Percentiles rank a stretch among this genome's conserved stretches.
These are phyloP conservation scores for Neopestalotiopsis rosae DNA, from an alignment of 2,329 filamentous ascomycete genomes.

Conservation along the genomic window DNA sequence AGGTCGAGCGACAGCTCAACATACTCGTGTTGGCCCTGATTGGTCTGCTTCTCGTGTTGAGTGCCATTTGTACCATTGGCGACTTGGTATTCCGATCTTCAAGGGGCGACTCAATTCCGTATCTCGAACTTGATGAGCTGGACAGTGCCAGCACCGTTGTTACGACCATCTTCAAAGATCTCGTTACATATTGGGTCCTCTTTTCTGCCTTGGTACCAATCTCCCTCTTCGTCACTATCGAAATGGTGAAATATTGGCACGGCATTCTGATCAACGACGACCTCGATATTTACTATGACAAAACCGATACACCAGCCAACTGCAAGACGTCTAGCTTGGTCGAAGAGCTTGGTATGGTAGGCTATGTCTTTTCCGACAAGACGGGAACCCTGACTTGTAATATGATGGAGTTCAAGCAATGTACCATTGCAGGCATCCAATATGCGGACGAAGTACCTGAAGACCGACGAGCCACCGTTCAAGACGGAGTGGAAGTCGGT, in stretches of 20 bases:
- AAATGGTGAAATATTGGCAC: slow-evolving; percentile 97
- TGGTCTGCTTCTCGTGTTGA: slow-evolving; percentile 80
- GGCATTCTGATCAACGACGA: slow-evolving; percentile 98
- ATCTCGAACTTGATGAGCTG: slow-evolving; percentile 71
- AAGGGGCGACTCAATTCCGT: slow-evolving; percentile 66
- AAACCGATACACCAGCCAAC: slow-evolving; percentile 92
- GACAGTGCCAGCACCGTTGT: slow-evolving; percentile 61
- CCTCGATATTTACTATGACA: slow-evolving; percentile 96
- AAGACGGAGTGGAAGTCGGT: slow-evolving; percentile 78
- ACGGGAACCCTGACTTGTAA: slow-evolving; percentile 98
- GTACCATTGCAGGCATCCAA: slow-evolving; percentile 89
- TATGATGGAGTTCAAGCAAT: slow-evolving; percentile 98
- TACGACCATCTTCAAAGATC: slow-evolving; percentile 86
- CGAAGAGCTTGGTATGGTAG: slow-evolving; percentile 96
- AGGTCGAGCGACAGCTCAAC: slow-evolving; percentile 93
- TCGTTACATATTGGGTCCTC: slow-evolving; percentile 98
- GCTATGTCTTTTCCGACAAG: slow-evolving; percentile 98
- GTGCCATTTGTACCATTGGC: slow-evolving; percentile 88
- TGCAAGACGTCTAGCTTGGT: slow-evolving; percentile 96
- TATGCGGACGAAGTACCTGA: slow-evolving; percentile 93
- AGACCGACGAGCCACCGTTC: slow-evolving; percentile 80
- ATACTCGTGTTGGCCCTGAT: slow-evolving; percentile 90
- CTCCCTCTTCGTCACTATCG: slow-evolving; percentile 95
- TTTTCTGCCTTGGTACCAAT: slow-evolving; percentile 97
- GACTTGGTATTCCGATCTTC: slow-evolving; percentile 81